These are phyloP conservation scores for Fusarium tricinctum DNA, from an alignment of 2,329 filamentous ascomycete genomes.

Conservation along the genomic window DNA sequence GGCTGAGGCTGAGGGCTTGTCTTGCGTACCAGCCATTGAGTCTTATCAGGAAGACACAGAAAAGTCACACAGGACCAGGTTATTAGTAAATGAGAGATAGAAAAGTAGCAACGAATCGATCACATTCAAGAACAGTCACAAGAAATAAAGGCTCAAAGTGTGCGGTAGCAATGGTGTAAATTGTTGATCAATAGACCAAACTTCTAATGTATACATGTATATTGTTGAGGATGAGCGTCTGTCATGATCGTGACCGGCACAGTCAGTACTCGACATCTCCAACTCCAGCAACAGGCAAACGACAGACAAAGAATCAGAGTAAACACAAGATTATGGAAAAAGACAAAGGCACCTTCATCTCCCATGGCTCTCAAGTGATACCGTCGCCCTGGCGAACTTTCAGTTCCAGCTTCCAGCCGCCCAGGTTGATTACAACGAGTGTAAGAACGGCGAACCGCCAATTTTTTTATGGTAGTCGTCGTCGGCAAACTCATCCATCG, in stretches of 20 bases:
- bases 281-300: constrained; percentile 49
- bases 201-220: constrained; percentile 46
- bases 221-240: constrained; percentile 47
- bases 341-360: constrained; percentile 27
- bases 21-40: background rate
- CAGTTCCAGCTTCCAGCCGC: constrained; percentile 56
- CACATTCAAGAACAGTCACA: background rate
- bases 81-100: too few species aligned
- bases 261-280: constrained; percentile 48
- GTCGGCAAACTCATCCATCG: constrained; percentile 44
- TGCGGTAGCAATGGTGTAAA: constrained; percentile 48
- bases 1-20: too few species aligned
- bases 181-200: constrained; percentile 45
- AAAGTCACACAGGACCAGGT: too few species aligned
- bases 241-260: constrained; percentile 54
- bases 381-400: constrained; percentile 51
- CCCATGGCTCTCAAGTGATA: constrained; percentile 49
- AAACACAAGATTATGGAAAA: constrained; percentile 56
- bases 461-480: constrained; percentile 46
- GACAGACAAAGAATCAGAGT: constrained; percentile 54
- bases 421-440: constrained; percentile 65
- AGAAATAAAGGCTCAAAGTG: background rate
- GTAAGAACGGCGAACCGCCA: constrained; percentile 62
- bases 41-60: background rate
- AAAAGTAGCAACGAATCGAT: background rate